Conservation (phyloP, 495 filamentous ascomycete genomes). For the Penicillium diatomitis region DNA sequence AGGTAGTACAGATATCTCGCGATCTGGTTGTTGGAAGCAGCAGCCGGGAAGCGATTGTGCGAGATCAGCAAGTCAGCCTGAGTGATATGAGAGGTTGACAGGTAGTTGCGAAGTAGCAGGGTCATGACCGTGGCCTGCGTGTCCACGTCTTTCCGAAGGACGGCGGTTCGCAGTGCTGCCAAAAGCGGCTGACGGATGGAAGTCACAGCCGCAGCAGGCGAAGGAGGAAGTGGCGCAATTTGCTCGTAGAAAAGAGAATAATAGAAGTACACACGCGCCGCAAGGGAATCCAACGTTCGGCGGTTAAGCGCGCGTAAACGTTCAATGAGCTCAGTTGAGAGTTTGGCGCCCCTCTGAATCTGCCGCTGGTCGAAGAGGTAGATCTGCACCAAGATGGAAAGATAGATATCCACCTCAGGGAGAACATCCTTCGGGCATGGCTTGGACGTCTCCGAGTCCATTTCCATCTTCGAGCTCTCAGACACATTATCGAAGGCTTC, state of each 20-base stretch:
- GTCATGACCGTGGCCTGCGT: slow-evolving; percentile 94
- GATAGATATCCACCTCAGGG: slow-evolving; percentile 86
- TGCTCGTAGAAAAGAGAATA: slow-evolving; percentile 90
- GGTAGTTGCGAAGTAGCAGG: slow-evolving; percentile 89
- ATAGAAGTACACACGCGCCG: slow-evolving; percentile 96
- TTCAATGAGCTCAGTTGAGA: slow-evolving; percentile 73
- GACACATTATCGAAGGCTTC: slow-evolving; percentile 49
- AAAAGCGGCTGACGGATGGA: slow-evolving; percentile 79
- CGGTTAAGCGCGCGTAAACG: slow-evolving; percentile 84
- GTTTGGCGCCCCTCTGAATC: slow-evolving; percentile 67
- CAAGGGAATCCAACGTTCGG: slow-evolving; percentile 84
- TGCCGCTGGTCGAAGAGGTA: slow-evolving; percentile 77
- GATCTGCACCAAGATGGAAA: slow-evolving; percentile 83
- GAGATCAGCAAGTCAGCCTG: slow-evolving; percentile 93
- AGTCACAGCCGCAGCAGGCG: slow-evolving; percentile 72
- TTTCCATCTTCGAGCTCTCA: slow-evolving; percentile 60
- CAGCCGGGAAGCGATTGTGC: slow-evolving; percentile 86
- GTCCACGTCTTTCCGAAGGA: slow-evolving; percentile 90
- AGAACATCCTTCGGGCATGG: slow-evolving; percentile 56
- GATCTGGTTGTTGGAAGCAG: slow-evolving; percentile 95
- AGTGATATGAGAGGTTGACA: slow-evolving; percentile 90
- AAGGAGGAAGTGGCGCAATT: slow-evolving; percentile 75
- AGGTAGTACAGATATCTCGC: slow-evolving; percentile 94
- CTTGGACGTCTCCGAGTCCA: slow-evolving; percentile 52
- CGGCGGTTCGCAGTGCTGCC: slow-evolving; percentile 81